phyloP scores from a whole-genome alignment of 1,139 yeast species.

The Taphrina communis region DNA sequence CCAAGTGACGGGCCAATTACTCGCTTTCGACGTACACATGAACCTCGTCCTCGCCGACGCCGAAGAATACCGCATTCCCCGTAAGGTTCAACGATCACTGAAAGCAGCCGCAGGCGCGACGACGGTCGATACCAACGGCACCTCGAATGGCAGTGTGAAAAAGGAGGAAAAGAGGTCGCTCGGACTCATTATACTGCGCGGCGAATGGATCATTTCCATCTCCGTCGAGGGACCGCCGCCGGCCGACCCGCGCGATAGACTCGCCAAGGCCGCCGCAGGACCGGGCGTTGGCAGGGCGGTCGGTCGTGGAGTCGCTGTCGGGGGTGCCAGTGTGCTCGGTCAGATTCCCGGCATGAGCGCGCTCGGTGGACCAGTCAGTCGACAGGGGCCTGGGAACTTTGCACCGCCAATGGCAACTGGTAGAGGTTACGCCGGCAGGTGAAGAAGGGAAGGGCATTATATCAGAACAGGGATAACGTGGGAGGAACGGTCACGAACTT shows the following conservation, averaged over 20 bases:
- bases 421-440: constrained; percentile 25
- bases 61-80: constrained; percentile 67
- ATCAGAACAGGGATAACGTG: background rate
- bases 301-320: constrained; percentile 49
- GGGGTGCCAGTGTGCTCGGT: background rate
- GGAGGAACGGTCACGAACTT: too few species aligned
- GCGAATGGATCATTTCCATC: constrained; percentile 85
- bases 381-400: constrained; percentile 21
- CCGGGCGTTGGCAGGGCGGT: constrained; percentile 58
- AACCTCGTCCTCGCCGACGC: constrained; percentile 84
- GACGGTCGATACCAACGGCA: background rate
- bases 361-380: constrained; percentile 29
- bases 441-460: background rate
- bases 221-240: constrained; percentile 82
- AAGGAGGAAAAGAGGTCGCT: constrained; percentile 69
- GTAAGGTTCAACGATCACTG: constrained; percentile 1
- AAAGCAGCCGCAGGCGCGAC: too few species aligned
- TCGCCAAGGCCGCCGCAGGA: constrained; percentile 56
- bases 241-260: constrained; percentile 56
- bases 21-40: constrained; percentile 81
- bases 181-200: constrained; percentile 84
- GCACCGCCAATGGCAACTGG: constrained; percentile 21
- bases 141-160: background rate
- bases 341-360: constrained; percentile 27
- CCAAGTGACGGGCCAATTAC: constrained; percentile 74